These are phyloP conservation scores for Carex cristatella DNA, from an alignment of 176 grass and related monocot genomes.

Conservation along the genomic window DNA sequence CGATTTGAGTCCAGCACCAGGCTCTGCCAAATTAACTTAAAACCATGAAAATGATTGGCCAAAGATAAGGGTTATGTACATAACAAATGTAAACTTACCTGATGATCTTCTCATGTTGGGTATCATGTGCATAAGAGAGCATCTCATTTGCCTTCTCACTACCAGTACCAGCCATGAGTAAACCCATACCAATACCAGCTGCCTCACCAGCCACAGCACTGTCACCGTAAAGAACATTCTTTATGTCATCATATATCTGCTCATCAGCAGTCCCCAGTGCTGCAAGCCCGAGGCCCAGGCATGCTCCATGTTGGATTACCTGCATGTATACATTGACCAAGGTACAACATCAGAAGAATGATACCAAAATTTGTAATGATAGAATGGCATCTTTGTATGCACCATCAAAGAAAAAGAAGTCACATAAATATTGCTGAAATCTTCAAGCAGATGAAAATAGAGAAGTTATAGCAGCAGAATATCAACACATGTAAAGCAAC, in stretches of 20 bases:
- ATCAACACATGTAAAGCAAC: background rate
- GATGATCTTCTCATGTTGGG: conserved; percentile 99
- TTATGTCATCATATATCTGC: conserved; percentile 95
- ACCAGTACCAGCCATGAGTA: conserved; percentile 93
- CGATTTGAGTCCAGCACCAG: background rate
- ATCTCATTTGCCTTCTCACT: conserved; percentile 88
- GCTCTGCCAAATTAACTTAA: background rate
- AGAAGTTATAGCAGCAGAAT: background rate
- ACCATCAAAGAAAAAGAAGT: background rate
- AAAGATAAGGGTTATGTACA: conserved; percentile 1
- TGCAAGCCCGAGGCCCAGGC: conserved; percentile 89
- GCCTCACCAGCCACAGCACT: conserved; percentile 97
- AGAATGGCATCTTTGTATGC: background rate
- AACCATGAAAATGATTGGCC: background rate
- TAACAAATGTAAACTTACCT: conserved; percentile 49
- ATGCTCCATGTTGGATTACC: conserved; percentile 98
- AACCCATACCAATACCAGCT: conserved; percentile 96
- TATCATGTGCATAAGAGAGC: conserved; percentile 97
- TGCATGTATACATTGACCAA: conserved; percentile 28
- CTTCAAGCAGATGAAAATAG: background rate
- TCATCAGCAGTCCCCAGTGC: conserved; percentile 92
- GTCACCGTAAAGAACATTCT: conserved; percentile 86
- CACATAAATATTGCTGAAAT: background rate
- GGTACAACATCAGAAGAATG: background rate
- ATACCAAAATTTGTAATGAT: background rate